Conservation (phyloP, 169 alveolate species). For the Cytauxzoon felis region DNA sequence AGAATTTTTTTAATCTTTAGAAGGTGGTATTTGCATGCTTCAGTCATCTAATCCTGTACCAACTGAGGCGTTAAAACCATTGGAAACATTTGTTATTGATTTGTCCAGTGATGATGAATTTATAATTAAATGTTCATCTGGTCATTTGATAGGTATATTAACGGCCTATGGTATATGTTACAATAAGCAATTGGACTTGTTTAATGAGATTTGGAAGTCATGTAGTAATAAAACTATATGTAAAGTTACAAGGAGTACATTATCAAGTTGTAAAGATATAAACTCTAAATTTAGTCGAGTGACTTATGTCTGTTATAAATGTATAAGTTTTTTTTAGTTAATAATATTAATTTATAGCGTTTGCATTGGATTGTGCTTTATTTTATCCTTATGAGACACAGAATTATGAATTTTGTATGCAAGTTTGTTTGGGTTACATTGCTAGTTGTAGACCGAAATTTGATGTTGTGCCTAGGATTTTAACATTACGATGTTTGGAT, state of each 20-base stretch:
- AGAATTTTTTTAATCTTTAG: too few species aligned
- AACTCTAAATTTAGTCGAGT: neutral
- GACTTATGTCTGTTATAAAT: slow-evolving; percentile 11
- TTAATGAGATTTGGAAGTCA: slow-evolving; percentile 8
- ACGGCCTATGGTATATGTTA: slow-evolving; percentile 18
- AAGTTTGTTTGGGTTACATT: slow-evolving; percentile 27
- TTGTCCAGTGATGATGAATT: too few species aligned
- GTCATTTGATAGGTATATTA: slow-evolving; percentile 16
- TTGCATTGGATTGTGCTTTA: slow-evolving; percentile 29
- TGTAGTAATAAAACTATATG: slow-evolving; percentile 18
- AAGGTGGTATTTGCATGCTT: too few species aligned
- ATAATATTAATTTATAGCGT: slow-evolving; percentile 10
- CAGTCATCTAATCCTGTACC: too few species aligned
- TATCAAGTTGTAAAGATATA: slow-evolving; percentile 1
- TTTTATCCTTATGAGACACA: neutral
- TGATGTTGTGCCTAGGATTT: slow-evolving; percentile 5
- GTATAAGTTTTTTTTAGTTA: slow-evolving; percentile 6
- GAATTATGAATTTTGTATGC: slow-evolving; percentile 30
- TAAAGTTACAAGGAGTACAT: neutral
- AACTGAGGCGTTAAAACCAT: too few species aligned
- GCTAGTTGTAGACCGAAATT: slow-evolving; percentile 10
- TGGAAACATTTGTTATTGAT: too few species aligned
- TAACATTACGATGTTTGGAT: slow-evolving; percentile 10
- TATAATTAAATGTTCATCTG: slow-evolving; percentile 23
- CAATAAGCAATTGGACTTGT: neutral